These are phyloP conservation scores for Clarireedia paspali DNA, from an alignment of 2,329 filamentous ascomycete genomes.

Conservation along the genomic window DNA sequence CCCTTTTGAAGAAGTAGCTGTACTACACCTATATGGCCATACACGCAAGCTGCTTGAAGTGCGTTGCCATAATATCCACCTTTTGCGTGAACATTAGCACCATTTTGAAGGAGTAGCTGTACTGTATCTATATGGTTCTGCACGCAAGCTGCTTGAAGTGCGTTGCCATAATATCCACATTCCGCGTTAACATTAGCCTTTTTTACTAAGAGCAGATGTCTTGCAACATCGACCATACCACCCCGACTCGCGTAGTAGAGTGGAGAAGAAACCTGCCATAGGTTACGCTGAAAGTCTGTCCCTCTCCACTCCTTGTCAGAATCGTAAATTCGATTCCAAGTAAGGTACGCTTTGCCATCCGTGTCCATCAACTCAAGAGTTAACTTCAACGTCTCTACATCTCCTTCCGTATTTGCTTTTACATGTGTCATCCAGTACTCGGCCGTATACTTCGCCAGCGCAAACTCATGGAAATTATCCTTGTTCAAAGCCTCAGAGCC, in stretches of 20 bases:
- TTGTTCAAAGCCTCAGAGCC: background rate
- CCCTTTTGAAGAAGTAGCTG: background rate
- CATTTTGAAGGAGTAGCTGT: background rate
- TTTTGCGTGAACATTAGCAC: background rate
- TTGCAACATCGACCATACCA: too few relatives aligned
- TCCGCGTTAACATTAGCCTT: background rate
- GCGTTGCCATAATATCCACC: too few relatives aligned
- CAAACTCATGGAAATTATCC: constrained; percentile 8
- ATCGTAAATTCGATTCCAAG: background rate
- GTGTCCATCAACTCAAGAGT: background rate
- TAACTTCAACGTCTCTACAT: background rate
- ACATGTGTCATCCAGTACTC: constrained; percentile 6
- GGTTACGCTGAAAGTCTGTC: background rate
- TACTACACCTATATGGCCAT: background rate
- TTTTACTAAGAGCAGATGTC: too few relatives aligned
- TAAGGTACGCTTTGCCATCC: background rate
- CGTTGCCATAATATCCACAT: too few relatives aligned
- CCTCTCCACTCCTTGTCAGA: background rate
- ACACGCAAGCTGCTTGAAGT: background rate
- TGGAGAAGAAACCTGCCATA: background rate
- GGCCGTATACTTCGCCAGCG: constrained; percentile 7
- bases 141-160: background rate
- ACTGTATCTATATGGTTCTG: background rate
- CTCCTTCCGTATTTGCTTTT: too few relatives aligned
- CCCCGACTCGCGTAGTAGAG: background rate